Percentiles rank a stretch among this genome's conserved stretches.
phyloP scores from a whole-genome alignment of 2,329 filamentous ascomycete species.

The Rosellinia necatrix region DNA sequence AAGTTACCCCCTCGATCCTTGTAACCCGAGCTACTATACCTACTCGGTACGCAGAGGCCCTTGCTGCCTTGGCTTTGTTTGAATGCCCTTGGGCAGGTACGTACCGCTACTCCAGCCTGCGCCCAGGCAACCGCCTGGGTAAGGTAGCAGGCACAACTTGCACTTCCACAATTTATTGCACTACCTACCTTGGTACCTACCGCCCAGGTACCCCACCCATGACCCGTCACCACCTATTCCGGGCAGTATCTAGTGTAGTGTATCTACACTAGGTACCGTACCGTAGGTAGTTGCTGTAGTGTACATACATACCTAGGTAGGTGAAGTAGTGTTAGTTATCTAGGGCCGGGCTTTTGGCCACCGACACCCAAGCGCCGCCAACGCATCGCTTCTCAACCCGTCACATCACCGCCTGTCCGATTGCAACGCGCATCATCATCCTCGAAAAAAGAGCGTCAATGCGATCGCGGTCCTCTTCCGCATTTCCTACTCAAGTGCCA shows the following conservation, averaged over 20 bases:
- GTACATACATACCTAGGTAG: not conserved
- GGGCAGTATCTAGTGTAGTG: too few species aligned
- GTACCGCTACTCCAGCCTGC: not conserved
- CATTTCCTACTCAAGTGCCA: constrained; percentile 10
- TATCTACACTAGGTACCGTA: too few species aligned
- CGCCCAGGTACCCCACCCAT: not conserved
- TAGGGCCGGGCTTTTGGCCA: constrained; percentile 26
- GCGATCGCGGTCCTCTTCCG: constrained; percentile 21
- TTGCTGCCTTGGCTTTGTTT: too few species aligned
- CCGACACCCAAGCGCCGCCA: constrained; percentile 27
- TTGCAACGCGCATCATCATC: constrained; percentile 26
- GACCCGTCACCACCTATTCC: too few species aligned
- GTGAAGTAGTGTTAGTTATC: too few species aligned
- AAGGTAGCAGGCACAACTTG: too few species aligned
- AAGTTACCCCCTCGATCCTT: constrained; percentile 15
- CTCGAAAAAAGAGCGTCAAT: constrained; percentile 4
- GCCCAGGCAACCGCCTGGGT: not conserved
- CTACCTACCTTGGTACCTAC: too few species aligned
- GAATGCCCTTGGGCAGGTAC: too few species aligned
- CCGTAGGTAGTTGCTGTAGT: too few species aligned
- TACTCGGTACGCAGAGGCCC: not conserved
- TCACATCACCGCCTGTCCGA: constrained; percentile 30
- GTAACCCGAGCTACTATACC: constrained; percentile 17
- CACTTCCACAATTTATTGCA: too few species aligned
- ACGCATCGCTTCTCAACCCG: constrained; percentile 26